Evolutionary conservation across 306 rosid genomes (phyloP), one percentile per base, ranked within the genome.

Genomic region (Abrus pulchellus): DNA sequence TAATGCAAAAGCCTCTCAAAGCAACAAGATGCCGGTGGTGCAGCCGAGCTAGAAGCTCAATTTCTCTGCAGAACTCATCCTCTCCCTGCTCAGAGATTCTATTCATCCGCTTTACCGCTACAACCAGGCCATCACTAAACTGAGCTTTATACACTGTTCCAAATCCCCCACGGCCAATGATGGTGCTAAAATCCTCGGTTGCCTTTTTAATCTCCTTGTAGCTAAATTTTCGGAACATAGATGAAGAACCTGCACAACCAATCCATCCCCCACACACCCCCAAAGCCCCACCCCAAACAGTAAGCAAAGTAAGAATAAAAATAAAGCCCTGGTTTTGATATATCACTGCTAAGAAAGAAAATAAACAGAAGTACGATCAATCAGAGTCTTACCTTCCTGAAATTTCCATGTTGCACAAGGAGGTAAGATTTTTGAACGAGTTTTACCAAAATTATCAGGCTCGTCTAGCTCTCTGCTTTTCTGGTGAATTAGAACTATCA

Each of bases 11-110:
- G 13, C 99, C 99, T 76, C 90, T 85, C 65, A 96, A 89, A 40
- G 98, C 67, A 76, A 96, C 99, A 33, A 96, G 99, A 86, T 96
- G 99, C 11, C 99, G 92, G 83, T 95, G 99, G 83, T 95, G 99
- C 78, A 95, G 84, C 72, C 97, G 87, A 28, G 98, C 98, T 65
- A 95, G 98, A 85, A 95, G 97, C 76, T 91, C 92, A 40, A 93
- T 93, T 82, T 95, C 98, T 85, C 94, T 79, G 83, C 97, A 88
- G 87, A 95, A 95, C 71, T 95, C 99, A 74, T 88, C 94, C 77
- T 90, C 97, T 13, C 90, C 98, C 85, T 93, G 98, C 87, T 88
- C 94, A 7, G 97, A 91, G 61, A 90, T 85, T 85, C 85, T 90
- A 89, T 92, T 80, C 96, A 93, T 93, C 78, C 90, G 88, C 88